Base-by-base conservation (phyloP, 75 land plant species). In the Pinus albicaulis region DNA sequence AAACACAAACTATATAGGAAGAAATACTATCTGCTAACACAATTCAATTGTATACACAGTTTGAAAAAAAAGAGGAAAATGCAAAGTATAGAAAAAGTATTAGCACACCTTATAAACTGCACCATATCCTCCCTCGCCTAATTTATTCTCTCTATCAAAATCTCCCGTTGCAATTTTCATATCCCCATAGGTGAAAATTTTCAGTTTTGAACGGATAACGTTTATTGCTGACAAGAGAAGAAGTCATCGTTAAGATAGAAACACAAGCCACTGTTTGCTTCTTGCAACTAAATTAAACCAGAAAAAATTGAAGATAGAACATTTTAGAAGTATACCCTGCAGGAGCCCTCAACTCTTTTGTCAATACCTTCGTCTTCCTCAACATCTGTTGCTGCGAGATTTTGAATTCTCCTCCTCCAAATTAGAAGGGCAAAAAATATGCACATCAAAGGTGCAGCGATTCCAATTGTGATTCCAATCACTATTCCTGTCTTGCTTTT, bases 131-230 rank as follows among this genome's bases (percentile, higher is more conserved):
- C 81, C 81, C 25, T 80, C 80, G 14, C 81, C 81, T 52, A 80
- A 55, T 52, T 53, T 78, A 17, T 80, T 79, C 59, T 79, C 68
- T 79, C 34, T 48, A 55, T 79, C 66, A 36, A 80, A 80, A 48
- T 78, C 76, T 53, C 78, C 17, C 25, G 80, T 78, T 20, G 55
- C 71, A 55, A 6, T 38, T 69, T 55, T 84, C 53, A 87, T 66
- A 59, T 84, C 86, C 22, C 72, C 55, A 58, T 84, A 87, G 31
- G 75, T 84, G 63, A 84, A 84, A 31, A 79, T 84, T 76, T 84
- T 66, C 26, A 84, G 83, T 73, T 57, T 75, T 14, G 82, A 31
- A 22, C 73, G 80, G 4, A 86, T 69, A 25, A 79, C 82, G 5
- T 79, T 41, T 4, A 86, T 63, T 57, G 83, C 88, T 86, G 88